These are phyloP conservation scores for Cordyceps militaris DNA, from an alignment of 2,329 filamentous ascomycete genomes.

Conservation along the genomic window DNA sequence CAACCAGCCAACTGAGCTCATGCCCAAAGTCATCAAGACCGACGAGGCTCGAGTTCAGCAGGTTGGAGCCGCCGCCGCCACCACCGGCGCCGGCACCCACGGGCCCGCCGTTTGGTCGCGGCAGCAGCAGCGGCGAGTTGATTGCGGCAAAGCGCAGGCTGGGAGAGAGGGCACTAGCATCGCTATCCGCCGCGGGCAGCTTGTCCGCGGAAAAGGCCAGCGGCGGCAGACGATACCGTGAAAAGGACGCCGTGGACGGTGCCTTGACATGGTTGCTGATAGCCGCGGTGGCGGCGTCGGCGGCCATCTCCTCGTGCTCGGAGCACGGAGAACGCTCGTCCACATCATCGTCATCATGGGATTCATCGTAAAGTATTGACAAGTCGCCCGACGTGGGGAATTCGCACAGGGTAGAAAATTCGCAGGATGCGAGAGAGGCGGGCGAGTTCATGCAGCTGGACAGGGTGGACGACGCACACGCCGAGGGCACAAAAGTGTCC, in stretches of 20 bases:
- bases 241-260: background rate
- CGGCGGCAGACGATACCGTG: constrained; percentile 4
- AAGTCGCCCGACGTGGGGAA: background rate
- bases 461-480: background rate
- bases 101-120: constrained; percentile 18
- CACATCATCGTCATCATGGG: background rate
- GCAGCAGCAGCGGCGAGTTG: constrained; percentile 21
- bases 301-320: background rate
- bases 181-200: background rate
- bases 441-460: constrained; percentile 9
- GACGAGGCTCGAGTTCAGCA: constrained; percentile 24
- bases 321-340: background rate
- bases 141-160: constrained; percentile 17
- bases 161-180: background rate
- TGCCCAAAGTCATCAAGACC: constrained; percentile 34
- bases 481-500: background rate
- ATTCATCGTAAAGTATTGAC: background rate
- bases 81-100: no score
- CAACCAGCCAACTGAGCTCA: constrained; percentile 47
- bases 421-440: background rate
- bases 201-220: background rate
- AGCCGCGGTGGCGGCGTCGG: background rate
- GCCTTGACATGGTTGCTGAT: background rate
- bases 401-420: background rate
- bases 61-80: background rate